A percentile compares a stretch with the other conserved stretches of the same genome.
Evolutionary conservation across 2,329 filamentous ascomycete species (phyloP).

Genomic region (Atkinsonella hypoxylon): DNA sequence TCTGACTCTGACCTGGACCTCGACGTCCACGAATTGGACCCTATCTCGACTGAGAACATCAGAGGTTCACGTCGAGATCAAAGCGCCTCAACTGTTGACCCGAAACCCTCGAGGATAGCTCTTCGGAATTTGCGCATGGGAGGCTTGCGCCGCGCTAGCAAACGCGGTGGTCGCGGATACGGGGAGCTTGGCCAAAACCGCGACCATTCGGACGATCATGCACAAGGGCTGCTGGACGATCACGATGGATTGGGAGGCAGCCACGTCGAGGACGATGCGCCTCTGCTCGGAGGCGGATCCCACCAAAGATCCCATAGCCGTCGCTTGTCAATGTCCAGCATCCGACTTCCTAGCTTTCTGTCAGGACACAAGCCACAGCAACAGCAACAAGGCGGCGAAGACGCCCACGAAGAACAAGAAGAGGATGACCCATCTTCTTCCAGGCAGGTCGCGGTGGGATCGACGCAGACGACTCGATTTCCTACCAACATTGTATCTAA

Average conservation of each 20-base stretch:
- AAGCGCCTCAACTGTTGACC: slow-evolving; percentile 27
- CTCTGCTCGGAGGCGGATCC: slow-evolving; percentile 45
- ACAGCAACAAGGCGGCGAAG: slow-evolving; percentile 19
- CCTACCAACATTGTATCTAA: slow-evolving; percentile 90
- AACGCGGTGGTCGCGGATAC: slow-evolving; percentile 41
- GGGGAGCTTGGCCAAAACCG: slow-evolving; percentile 47
- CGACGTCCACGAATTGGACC: slow-evolving; percentile 71
- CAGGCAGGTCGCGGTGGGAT: slow-evolving; percentile 64
- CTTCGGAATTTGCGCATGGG: slow-evolving; percentile 59
- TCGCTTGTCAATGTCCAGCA: slow-evolving; percentile 30
- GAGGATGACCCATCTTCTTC: slow-evolving; percentile 57
- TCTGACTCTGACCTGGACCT: slow-evolving; percentile 64
- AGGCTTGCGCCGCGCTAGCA: slow-evolving; percentile 43
- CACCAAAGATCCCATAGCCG: slow-evolving; percentile 15
- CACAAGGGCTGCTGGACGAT: slow-evolving; percentile 54
- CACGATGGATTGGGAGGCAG: slow-evolving; percentile 49
- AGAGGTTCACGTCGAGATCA: slow-evolving; percentile 19
- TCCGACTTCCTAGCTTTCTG: slow-evolving; percentile 59
- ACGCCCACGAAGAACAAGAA: slow-evolving; percentile 36
- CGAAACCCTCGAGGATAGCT: slow-evolving; percentile 51
- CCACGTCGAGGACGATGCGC: slow-evolving; percentile 56
- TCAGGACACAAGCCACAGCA: slow-evolving; percentile 18
- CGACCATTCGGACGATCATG: slow-evolving; percentile 52
- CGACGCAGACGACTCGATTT: slow-evolving; percentile 60
- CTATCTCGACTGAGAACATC: slow-evolving; percentile 31